Base-by-base conservation (phyloP, 1,284 basidiomycete genomes). In the Leccinum subrobustum region DNA sequence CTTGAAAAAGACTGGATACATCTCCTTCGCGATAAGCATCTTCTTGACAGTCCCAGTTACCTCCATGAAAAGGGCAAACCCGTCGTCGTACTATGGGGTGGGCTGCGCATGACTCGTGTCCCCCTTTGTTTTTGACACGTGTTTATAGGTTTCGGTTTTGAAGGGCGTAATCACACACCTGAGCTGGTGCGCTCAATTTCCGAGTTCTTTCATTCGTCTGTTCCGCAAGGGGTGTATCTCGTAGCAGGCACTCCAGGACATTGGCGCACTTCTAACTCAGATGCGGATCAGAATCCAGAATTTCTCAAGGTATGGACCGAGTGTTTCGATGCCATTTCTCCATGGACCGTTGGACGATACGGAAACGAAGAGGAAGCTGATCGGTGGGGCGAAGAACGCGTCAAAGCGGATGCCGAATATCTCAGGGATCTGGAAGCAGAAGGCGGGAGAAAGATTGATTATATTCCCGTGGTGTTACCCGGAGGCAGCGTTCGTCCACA, bases 261-360 rank as follows among this genome's bases (percentile, higher is more conserved):
- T 64, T 91, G 89, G 90, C 83, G 89, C 11, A 86, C 86, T 0
- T 81, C 83, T 4, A 77, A 78, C 18, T 80, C 80, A 35, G 90
- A 92, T 68, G 86, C 87, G 1, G 86, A 90, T 71, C 75, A 77
- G 4, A 81, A 90, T 64, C 82, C 84, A 0, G 86, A 76, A 14
- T 89, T 89, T 63, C 68, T 86, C 12, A 75, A 81, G 53, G 78
- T 89, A 3, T 91, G 86, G 84, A 76, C 89, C 12, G 83, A 86
- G 29, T 84, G 83, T 42, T 89, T 90, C 62, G 89, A 92, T 65
- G 88, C 88, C 1, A 83, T 92, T 60, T 87, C 84, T 23, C 89
- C 88, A 2, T 92, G 89, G 89, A 89, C 86, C 5, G 79, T 92
- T 12, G 89, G 89, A 1, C 76, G 87, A 50, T 89, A 83, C 65